phyloP scores from a whole-genome alignment of 352 stramenopile genomes.

The Phytophthora litchii region DNA sequence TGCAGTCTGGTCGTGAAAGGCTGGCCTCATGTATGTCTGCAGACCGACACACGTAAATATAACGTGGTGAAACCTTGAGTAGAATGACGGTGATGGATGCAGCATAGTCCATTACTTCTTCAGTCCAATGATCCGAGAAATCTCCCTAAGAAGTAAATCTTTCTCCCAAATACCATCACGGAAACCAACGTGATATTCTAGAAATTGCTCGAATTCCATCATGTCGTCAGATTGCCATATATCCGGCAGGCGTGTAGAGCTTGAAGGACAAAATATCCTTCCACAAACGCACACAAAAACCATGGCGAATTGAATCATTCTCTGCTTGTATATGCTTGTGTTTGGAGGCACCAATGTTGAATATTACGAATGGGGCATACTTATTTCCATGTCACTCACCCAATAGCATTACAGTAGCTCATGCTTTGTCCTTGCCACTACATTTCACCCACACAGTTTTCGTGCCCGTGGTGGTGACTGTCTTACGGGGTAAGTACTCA shows the following conservation, averaged over 20 bases:
- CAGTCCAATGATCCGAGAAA: slow-evolving; percentile 3
- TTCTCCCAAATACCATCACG: background rate
- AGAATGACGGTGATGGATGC: too few species aligned
- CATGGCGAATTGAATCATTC: background rate
- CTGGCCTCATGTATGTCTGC: slow-evolving; percentile 12
- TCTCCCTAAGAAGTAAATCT: slow-evolving; percentile 5
- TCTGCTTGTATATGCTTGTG: background rate
- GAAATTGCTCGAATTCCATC: too few species aligned
- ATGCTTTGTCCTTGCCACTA: slow-evolving; percentile 10
- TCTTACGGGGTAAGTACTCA: slow-evolving; percentile 11
- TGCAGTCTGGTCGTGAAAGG: slow-evolving; percentile 5
- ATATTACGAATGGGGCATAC: background rate
- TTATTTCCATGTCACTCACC: slow-evolving; percentile 2
- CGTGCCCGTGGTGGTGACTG: background rate
- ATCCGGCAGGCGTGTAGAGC: too few species aligned
- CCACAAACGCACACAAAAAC: background rate
- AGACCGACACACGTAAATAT: background rate
- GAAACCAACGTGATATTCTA: too few species aligned
- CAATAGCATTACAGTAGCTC: slow-evolving; percentile 1
- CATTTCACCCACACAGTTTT: slow-evolving; percentile 18
- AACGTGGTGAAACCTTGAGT: too few species aligned
- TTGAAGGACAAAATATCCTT: background rate
- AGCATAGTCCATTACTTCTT: background rate
- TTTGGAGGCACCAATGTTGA: background rate
- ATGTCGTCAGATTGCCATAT: too few species aligned